Conservation (phyloP, 106 monocot species). For the Platanthera zijinensis region DNA sequence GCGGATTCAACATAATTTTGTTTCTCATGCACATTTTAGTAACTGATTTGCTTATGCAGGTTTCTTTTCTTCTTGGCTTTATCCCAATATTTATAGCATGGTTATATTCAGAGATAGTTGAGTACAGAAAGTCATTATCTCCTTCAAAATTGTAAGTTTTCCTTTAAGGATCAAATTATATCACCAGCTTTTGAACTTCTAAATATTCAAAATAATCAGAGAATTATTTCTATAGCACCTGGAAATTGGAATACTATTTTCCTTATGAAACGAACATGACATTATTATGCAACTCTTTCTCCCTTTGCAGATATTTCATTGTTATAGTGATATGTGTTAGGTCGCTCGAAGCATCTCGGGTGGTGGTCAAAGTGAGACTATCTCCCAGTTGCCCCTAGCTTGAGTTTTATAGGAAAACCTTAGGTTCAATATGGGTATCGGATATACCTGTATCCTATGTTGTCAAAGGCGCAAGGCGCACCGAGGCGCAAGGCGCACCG, state of each 20-base stretch:
- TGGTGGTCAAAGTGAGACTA: too few relatives aligned
- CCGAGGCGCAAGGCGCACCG: too few relatives aligned
- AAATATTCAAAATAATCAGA: not conserved
- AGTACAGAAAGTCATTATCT: slow-evolving; percentile 51
- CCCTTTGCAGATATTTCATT: not conserved
- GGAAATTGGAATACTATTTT: not conserved
- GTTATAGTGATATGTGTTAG: not conserved
- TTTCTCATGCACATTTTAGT: not conserved
- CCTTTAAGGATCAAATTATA: not conserved
- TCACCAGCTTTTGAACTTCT: not conserved
- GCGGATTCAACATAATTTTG: not conserved
- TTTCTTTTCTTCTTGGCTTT: slow-evolving; percentile 84
- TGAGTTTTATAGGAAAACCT: too few relatives aligned
- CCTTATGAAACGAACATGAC: not conserved
- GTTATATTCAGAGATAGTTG: slow-evolving; percentile 82
- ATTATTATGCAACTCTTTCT: not conserved
- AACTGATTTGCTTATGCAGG: slow-evolving; percentile 35
- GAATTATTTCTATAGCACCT: not conserved
- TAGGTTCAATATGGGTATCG: too few relatives aligned
- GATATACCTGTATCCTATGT: too few relatives aligned
- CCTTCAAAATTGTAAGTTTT: slow-evolving; percentile 72
- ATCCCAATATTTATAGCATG: slow-evolving; percentile 78
- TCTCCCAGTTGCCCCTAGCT: too few relatives aligned
- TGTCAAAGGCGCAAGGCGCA: too few relatives aligned
- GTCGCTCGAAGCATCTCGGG: too few relatives aligned